A percentile compares a stretch with the other conserved stretches of the same genome.
Evolutionary conservation across 352 stramenopile genomes (phyloP).

Genomic region (Elongisporangium prolatum): DNA sequence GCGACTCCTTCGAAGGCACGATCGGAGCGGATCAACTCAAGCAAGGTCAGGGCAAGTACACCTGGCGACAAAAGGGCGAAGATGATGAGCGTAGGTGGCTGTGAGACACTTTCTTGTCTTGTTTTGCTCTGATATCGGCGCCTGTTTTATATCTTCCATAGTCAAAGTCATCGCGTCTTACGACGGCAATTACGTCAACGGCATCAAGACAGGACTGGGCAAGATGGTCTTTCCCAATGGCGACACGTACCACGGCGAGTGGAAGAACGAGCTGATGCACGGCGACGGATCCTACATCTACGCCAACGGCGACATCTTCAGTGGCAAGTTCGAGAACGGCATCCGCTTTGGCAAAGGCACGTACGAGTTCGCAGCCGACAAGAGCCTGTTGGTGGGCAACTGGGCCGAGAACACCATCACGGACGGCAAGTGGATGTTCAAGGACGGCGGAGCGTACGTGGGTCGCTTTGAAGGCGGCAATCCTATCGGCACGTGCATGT

Average conservation of each 20-base stretch:
- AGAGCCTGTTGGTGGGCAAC: slow-evolving; percentile 79
- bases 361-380: slow-evolving; percentile 85
- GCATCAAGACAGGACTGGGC: slow-evolving; percentile 80
- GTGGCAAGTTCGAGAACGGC: slow-evolving; percentile 69
- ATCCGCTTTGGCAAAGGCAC: slow-evolving; percentile 85
- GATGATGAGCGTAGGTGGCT: slow-evolving; percentile 56
- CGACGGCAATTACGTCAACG: slow-evolving; percentile 85
- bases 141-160: slow-evolving; percentile 8
- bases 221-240: slow-evolving; percentile 91
- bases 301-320: slow-evolving; percentile 90
- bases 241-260: slow-evolving; percentile 88
- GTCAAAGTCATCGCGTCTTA: slow-evolving; percentile 74
- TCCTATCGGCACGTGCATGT: slow-evolving; percentile 84
- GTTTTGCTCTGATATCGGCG: not conserved
- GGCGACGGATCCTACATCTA: slow-evolving; percentile 91
- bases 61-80: slow-evolving; percentile 64
- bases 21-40: slow-evolving; percentile 80
- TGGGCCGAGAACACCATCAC: slow-evolving; percentile 86
- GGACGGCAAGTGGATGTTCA: slow-evolving; percentile 90
- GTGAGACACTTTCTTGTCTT: not conserved
- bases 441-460: slow-evolving; percentile 79
- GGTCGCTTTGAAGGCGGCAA: slow-evolving; percentile 83
- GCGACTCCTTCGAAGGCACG: slow-evolving; percentile 87
- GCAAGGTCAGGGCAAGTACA: slow-evolving; percentile 86
- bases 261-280: slow-evolving; percentile 79